Conservation (phyloP, 2,329 filamentous ascomycete species). For the Neodidymelliopsis sp. region DNA sequence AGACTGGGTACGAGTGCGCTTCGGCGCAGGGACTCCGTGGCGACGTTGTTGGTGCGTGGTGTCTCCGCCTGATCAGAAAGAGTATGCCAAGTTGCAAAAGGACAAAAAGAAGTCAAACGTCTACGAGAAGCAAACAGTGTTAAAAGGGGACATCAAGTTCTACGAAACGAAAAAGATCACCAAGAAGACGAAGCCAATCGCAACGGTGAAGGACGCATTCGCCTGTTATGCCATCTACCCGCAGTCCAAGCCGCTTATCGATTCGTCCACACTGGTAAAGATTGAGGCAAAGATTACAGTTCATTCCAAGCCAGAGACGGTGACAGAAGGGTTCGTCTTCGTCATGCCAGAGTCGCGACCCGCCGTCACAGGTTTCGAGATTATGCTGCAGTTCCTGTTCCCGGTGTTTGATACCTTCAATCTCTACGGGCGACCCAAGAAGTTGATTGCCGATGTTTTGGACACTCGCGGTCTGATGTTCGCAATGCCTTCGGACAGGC, state of each 20-base stretch:
- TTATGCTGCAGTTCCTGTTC: slow-evolving; percentile 90
- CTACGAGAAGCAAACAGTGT: slow-evolving; percentile 76
- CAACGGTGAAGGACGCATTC: slow-evolving; percentile 88
- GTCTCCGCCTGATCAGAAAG: slow-evolving; percentile 91
- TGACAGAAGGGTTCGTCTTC: slow-evolving; percentile 93
- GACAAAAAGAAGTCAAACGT: slow-evolving; percentile 80
- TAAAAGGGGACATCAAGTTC: slow-evolving; percentile 93
- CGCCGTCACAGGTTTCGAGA: slow-evolving; percentile 94
- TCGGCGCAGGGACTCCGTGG: slow-evolving; percentile 96
- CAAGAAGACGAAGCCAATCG: slow-evolving; percentile 90
- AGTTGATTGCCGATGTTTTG: slow-evolving; percentile 84
- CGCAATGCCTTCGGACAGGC: slow-evolving; percentile 87
- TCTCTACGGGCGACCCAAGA: slow-evolving; percentile 87
- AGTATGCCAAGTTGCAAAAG: slow-evolving; percentile 83
- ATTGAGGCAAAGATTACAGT: slow-evolving; percentile 91
- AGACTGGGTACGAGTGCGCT: slow-evolving; percentile 94
- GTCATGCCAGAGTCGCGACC: slow-evolving; percentile 95
- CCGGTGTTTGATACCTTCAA: slow-evolving; percentile 93
- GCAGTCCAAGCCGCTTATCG: slow-evolving; percentile 90
- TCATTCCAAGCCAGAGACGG: slow-evolving; percentile 77
- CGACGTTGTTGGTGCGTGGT: slow-evolving; percentile 97
- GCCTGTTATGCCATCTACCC: slow-evolving; percentile 96
- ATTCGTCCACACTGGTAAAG: slow-evolving; percentile 93
- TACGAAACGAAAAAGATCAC: slow-evolving; percentile 90
- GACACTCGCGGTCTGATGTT: slow-evolving; percentile 96